Evolutionary conservation across 768 basidiomycete genomes (phyloP).

Genomic region (Exsudoporus frostii): DNA sequence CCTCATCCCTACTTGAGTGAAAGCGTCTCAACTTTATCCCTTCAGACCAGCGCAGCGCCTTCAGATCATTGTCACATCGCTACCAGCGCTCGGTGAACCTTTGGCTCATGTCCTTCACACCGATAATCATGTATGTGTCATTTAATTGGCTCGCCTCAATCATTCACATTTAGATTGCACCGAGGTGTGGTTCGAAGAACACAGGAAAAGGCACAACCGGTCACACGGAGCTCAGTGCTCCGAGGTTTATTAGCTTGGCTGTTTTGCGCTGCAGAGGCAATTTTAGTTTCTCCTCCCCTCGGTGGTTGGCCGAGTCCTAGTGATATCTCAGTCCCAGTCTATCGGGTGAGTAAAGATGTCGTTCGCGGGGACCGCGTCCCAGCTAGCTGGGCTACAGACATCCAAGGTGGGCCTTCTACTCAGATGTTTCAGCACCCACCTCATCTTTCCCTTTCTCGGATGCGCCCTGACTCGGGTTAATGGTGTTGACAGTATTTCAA

Average conservation of each 20-base stretch:
- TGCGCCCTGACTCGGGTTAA: neutral
- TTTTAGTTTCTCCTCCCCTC: neutral
- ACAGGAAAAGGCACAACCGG: neutral
- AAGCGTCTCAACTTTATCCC: too few relatives aligned
- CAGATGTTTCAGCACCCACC: neutral
- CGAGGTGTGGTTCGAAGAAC: neutral
- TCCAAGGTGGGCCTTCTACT: slow-evolving; percentile 5
- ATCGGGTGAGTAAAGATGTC: neutral
- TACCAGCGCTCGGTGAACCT: too few relatives aligned
- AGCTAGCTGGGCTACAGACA: slow-evolving; percentile 12
- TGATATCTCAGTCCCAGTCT: neutral
- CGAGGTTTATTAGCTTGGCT: neutral
- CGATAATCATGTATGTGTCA: too few relatives aligned
- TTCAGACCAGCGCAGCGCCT: too few relatives aligned
- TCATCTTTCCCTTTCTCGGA: neutral
- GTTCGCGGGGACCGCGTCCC: neutral
- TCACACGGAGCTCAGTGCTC: too few relatives aligned
- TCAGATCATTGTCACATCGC: too few relatives aligned
- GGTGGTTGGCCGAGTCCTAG: neutral
- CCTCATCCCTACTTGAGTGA: too few relatives aligned
- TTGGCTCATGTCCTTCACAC: too few relatives aligned
- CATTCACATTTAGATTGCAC: neutral
- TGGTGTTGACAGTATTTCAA: slow-evolving; percentile 9
- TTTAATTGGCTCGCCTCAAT: neutral
- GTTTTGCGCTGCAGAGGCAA: too few relatives aligned